These are phyloP conservation scores for Scutellaria baicalensis DNA, from an alignment of 257 asterid species.

Conservation along the genomic window DNA sequence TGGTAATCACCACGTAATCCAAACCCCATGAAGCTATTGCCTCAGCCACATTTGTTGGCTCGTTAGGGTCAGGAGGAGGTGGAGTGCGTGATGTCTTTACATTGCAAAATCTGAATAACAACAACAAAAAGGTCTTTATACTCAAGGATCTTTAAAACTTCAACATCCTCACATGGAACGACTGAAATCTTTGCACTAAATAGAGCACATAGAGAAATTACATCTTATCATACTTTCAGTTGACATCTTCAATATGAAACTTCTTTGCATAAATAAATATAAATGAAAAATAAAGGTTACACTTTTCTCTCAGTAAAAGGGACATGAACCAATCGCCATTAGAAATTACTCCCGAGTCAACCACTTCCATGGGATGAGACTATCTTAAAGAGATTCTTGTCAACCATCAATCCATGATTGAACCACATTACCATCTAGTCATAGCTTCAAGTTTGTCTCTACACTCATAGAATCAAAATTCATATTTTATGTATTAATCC, in stretches of 20 bases:
- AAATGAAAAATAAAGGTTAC: not conserved
- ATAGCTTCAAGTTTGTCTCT: not conserved
- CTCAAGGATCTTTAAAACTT: not conserved
- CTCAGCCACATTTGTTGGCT: conserved; percentile 92
- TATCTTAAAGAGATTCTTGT: not conserved
- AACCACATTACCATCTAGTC: not conserved
- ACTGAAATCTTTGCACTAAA: not conserved
- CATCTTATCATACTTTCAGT: not conserved
- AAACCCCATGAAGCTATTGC: conserved; percentile 99
- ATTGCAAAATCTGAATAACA: conserved; percentile 73
- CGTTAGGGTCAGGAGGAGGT: conserved; percentile 97
- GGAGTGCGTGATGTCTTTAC: conserved; percentile 99
- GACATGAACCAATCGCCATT: too few species aligned
- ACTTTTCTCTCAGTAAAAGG: not conserved
- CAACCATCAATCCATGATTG: not conserved
- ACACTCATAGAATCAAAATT: not conserved
- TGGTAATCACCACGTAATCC: conserved; percentile 93
- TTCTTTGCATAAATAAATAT: not conserved
- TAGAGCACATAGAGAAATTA: not conserved
- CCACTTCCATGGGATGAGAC: not conserved
- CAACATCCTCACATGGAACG: not conserved
- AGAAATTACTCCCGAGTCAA: not conserved
- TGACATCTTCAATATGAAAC: not conserved
- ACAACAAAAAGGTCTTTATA: not conserved
- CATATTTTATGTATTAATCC: not conserved